phyloP scores from a whole-genome alignment of 108 stramenopile species.

The Aurantiochytrium sp. region DNA sequence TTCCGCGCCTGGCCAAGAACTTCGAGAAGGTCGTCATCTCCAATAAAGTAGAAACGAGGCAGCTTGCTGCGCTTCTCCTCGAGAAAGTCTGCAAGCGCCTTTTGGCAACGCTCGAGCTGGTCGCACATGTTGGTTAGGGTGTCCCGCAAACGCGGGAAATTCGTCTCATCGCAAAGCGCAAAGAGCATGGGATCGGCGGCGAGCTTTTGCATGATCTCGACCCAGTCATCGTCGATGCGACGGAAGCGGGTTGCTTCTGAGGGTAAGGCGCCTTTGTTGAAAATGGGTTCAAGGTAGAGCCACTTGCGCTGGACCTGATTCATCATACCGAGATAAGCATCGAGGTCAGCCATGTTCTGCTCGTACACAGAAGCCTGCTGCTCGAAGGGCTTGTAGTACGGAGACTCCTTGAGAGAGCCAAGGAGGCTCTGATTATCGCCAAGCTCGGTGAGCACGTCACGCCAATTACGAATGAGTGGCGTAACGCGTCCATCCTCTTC shows the following conservation, averaged over 20 bases:
- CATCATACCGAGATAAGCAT: slow-evolving; percentile 11
- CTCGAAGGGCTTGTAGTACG: slow-evolving; percentile 56
- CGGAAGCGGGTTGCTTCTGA: slow-evolving; percentile 45
- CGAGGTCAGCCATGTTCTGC: slow-evolving; percentile 24
- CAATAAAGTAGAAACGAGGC: slow-evolving; percentile 65
- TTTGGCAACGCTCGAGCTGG: slow-evolving; percentile 61
- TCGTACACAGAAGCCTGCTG: slow-evolving; percentile 46
- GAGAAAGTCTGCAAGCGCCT: slow-evolving; percentile 55
- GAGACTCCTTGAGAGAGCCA: slow-evolving; percentile 52
- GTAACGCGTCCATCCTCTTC: slow-evolving; percentile 37
- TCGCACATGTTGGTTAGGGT: slow-evolving; percentile 39
- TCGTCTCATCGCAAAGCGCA: slow-evolving; percentile 42
- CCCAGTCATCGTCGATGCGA: slow-evolving; percentile 55
- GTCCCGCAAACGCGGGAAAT: slow-evolving; percentile 37
- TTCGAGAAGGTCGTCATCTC: slow-evolving; percentile 61
- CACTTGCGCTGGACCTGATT: slow-evolving; percentile 53
- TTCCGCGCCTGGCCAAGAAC: slow-evolving; percentile 58
- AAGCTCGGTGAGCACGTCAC: slow-evolving; percentile 53
- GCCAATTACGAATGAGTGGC: slow-evolving; percentile 58
- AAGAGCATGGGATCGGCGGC: slow-evolving; percentile 49
- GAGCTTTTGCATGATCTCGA: slow-evolving; percentile 52
- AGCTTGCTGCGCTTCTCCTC: slow-evolving; percentile 51
- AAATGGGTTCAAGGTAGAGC: slow-evolving; percentile 64
- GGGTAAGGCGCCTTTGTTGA: slow-evolving; percentile 55
- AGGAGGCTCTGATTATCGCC: slow-evolving; percentile 65